These are phyloP conservation scores for Fraxinus xanthoxyloides DNA, from an alignment of 305 asterid species.

Conservation along the genomic window DNA sequence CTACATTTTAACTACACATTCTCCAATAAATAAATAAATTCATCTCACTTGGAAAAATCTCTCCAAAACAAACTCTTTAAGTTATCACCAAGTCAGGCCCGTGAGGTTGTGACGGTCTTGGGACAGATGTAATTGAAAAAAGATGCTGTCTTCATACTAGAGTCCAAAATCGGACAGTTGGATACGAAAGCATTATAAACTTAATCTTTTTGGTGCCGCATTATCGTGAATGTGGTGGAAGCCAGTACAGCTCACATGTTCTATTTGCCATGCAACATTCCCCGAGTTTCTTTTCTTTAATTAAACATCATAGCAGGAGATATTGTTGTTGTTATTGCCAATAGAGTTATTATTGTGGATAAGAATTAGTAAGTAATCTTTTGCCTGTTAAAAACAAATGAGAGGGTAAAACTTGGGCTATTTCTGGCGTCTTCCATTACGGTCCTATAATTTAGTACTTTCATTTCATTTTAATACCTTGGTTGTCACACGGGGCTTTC, in stretches of 20 bases:
- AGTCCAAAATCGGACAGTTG: not conserved
- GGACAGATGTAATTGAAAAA: not conserved
- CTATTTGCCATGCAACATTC: not conserved
- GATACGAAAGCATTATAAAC: not conserved
- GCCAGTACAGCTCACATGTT: conserved; percentile 2
- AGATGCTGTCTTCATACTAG: not conserved
- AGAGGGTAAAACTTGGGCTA: not conserved
- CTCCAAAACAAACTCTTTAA: not conserved
- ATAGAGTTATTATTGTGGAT: not conserved
- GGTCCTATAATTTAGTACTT: not conserved
- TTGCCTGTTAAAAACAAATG: not conserved
- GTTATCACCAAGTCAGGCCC: not conserved
- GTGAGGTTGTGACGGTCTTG: not conserved
- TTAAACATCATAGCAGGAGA: not conserved
- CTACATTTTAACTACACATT: not conserved
- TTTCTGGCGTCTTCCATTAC: not conserved
- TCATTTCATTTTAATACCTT: not conserved
- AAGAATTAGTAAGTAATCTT: not conserved
- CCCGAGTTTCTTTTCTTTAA: not conserved
- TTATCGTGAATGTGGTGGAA: not conserved
- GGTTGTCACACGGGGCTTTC: not conserved
- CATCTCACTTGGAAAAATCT: not conserved
- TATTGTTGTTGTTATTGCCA: not conserved
- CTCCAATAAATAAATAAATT: not conserved
- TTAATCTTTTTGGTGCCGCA: not conserved